Evolutionary conservation across 2,329 filamentous ascomycete species (phyloP), one percentile per base, ranked within the genome.

Genomic region (Thielaviopsis musarum): DNA sequence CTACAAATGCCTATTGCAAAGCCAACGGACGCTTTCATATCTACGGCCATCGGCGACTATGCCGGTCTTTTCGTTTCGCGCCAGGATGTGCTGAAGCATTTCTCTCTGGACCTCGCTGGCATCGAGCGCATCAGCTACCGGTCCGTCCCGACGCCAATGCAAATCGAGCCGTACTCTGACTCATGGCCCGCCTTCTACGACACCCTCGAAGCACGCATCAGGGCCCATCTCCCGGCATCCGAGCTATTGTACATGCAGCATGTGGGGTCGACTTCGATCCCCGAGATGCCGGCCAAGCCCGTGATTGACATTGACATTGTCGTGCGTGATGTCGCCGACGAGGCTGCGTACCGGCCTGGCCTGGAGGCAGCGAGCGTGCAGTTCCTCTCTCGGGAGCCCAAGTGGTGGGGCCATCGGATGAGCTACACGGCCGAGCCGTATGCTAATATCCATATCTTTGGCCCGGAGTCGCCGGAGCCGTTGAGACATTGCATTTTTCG

Each of bases 301-400:
- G 67, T 79, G 54, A 75, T 80, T 54, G 77, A 80, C 64, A 70
- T 80, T 28, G 78, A 80, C 64, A 66, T 80, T 9, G 68, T 73
- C 3, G 69, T 80, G 7, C 54, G 64, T 2, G 68, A 77, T 54
- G 61, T 70, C 24, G 63, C 63, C 12, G 69, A 72, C 48, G 76
- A 79, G 63, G 65, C 62, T 1, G 65, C 66, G 1, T 79, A 78
- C 61, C 73, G 72, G 7, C 64, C 69, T 1, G 66, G 66, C 2
- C 72, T 79, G 3, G 74, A 77, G 64, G 62, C 64, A 0, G 70
- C 65, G 0, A 75, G 75, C 0, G 78, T 78, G 56, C 67, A 70
- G 15, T 77, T 78, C 55, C 66, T 75, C 1, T 15, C 70, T 0
- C 71, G 77, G 19, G 74, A 79, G 66, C 74, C 72, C 0, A 57